Evolutionary conservation across 345 rosid genomes (phyloP), one percentile per base, ranked within the genome.

Genomic region (Corchorus capsularis): DNA sequence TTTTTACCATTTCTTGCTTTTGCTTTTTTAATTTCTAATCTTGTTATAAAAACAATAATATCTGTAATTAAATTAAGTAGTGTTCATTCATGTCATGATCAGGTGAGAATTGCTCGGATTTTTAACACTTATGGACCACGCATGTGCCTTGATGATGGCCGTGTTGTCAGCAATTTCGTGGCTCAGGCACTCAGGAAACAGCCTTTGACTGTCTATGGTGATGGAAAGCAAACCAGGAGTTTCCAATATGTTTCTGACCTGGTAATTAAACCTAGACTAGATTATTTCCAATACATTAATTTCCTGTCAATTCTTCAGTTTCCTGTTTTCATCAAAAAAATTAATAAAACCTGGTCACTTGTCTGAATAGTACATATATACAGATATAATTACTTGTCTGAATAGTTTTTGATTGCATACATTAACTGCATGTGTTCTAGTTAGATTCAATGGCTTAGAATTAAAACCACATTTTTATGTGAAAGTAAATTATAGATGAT

Each of bases 181-280:
- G 96, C 97, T 7, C 94, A 92, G 94, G 97, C 96, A 67, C 73
- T 91, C 17, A 87, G 96, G 86, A 93, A 87, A 74, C 90, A 91
- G 74, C 92, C 96, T n/a, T 67, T 93, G 90, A 93, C 97, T 46
- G 97, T 93, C 4, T 93, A 93, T 61, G 96, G 97, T 32, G 97
- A 93, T 79, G 97, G 97, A 43, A 93, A 93, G 84, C 97, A 93
- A 73, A 93, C 97, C 14, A 84, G 97, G 78, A 93, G 97, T 79
- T 93, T 93, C 83, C 97, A 91, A 80, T 93, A 82, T 77, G 97
- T 93, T 75, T 91, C 97, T 15, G 97, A 93, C 79, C 82, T 93
- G 92, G 97, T 90, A 27, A 27, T 27, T 27, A 27, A 27, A 27
- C 27, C 27, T 27, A 27, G 27, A 27, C 27, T 27, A 27, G 27